Base-by-base conservation (phyloP, 768 basidiomycete species). In the Suillus variegatus region DNA sequence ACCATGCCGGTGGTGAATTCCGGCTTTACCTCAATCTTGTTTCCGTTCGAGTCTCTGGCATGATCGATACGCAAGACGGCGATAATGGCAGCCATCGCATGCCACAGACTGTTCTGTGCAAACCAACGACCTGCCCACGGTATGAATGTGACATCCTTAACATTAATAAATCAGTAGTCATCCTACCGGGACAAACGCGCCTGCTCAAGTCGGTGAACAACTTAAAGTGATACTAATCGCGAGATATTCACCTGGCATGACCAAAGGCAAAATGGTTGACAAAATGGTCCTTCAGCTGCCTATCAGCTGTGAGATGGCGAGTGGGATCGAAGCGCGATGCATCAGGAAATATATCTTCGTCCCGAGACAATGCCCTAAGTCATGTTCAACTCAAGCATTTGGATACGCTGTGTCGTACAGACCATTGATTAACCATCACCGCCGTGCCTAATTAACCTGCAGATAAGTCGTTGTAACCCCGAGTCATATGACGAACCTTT, bases 401-500 rank as follows among this genome's bases (percentile, higher is more conserved):
- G 20, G 18, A 32, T 16, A 10, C 28, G 9, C 18, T 36, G 16
- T 28, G 18, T 25, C 4, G 36, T 32, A 56, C 68, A 3, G 54
- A 68, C 74, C 73, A 72, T 38, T 65, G n/a, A 41, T 75, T 74
- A 16, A 64, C 64, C 60, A 75, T 62, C 12, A 75, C 61, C 54
- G 66, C 22, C 10, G 71, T 54, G 41, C 74, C 74, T 76, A 51
- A 22, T 18, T 9, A 18, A 40, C 22, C 10, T 32, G 28, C 18
- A 32, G 18, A 9, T 38, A 22, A 4, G n/a, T 41, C n/a, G 2
- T n/a, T 20, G 41, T 22, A 32, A 32, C 22, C 20, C 22, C 6
- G 46, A 14, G 14, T 32, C 36, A 35, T 20, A 41, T 14, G 16
- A 18, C 18, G 20, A n/a, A 55, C 85, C 86, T 65, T 78, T 77